Conservation (phyloP, 192 early-diverging fungal species). For the Coemansia sp. region DNA sequence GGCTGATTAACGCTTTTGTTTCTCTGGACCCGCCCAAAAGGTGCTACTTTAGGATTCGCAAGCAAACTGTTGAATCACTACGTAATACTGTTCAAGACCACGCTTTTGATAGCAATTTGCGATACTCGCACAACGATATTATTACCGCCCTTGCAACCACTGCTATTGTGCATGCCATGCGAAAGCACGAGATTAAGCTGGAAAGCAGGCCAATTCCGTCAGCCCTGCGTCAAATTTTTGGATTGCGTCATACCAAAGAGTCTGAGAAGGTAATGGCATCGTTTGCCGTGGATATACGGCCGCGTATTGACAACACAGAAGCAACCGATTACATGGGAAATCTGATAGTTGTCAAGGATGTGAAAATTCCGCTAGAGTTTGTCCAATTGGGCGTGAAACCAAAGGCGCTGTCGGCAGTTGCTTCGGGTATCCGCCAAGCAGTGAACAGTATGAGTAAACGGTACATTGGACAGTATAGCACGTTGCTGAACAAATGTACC, state of each 20-base stretch:
- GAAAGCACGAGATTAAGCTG: background rate
- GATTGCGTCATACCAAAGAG: background rate
- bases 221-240: background rate
- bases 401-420: background rate
- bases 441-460: background rate
- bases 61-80: background rate
- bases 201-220: background rate
- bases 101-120: background rate
- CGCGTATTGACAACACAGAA: background rate
- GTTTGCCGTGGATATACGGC: background rate
- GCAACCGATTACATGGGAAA: background rate
- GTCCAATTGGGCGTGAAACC: background rate
- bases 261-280: background rate
- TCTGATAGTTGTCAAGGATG: background rate
- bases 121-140: constrained; percentile 27
- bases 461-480: background rate
- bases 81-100: background rate
- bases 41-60: constrained; percentile 6
- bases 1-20: background rate
- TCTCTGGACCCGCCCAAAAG: background rate
- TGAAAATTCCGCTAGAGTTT: background rate
- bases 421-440: background rate
- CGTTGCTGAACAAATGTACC: background rate
- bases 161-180: background rate
- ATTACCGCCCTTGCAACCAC: constrained; percentile 17